Base-by-base conservation (phyloP, 1,284 basidiomycete genomes). In the Coniferiporia weirii region DNA sequence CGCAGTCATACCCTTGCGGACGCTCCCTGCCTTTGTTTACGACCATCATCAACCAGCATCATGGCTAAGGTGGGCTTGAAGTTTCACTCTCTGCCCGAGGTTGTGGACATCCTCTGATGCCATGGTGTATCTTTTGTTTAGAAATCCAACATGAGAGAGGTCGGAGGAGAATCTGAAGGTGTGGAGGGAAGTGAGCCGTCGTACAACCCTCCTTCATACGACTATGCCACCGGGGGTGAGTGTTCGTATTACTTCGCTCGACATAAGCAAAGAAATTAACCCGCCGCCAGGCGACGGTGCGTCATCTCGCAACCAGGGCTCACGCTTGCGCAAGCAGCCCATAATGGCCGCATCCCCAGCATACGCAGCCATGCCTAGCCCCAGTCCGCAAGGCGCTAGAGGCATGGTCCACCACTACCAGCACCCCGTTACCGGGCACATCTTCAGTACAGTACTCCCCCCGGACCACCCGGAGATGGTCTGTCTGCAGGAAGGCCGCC, bases 401-500 rank as follows among this genome's bases (percentile, higher is more conserved):
- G 44, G 40, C 13, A 68, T 65, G 10, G 72, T 78, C 8, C 76
- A 77, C 65, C 72, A 75, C 65, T 79, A 78, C 63, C 67, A 79
- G 48, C 75, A 80, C 64, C 77, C 80, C 6, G 40, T 47, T 1
- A 80, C 78, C 0, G 75, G 76, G n/a, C 75, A 81, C 34, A 67
- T 72, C n/a, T 52, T 83, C 45, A 69, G 75, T 3, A 80, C 83
- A 1, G 70, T 80, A 1, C 73, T 90, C 1, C 85, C 89, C 0
- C 89, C 89, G 1, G 76, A 82, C 62, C 84, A 91, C 67, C 90
- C 89, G 0, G 82, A 89, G 71, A 91, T 91, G 89, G 65, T 87
- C 38, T 92, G 89, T 65, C 69, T 91, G 32, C 90, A 91, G 67
- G 71, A 79, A n/a, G 89, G 89, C 5, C 71, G 70, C 20, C 89